Conservation (phyloP, 2,329 filamentous ascomycete species). For the Fusarium sp. region DNA sequence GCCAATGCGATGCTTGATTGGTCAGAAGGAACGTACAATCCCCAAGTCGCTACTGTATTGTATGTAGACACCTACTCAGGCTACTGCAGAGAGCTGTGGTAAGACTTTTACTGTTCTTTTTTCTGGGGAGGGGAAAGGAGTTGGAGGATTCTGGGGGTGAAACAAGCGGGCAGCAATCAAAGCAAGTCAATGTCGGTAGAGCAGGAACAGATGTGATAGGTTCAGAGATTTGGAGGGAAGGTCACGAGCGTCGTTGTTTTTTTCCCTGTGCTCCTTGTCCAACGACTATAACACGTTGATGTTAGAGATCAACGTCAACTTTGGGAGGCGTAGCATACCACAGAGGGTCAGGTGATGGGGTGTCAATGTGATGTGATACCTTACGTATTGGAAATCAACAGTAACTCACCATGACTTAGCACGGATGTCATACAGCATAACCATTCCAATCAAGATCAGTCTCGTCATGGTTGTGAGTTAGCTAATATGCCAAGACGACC, state of each 20-base stretch:
- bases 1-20: slow-evolving; percentile 1
- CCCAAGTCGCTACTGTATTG: neutral
- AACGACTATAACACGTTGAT: slow-evolving; percentile 1
- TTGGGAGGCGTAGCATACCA: slow-evolving; percentile 27
- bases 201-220: slow-evolving; percentile 28
- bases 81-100: slow-evolving; percentile 2
- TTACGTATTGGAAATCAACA: slow-evolving; percentile 26
- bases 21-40: neutral
- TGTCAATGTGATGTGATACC: slow-evolving; percentile 42
- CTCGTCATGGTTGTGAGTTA: slow-evolving; percentile 3
- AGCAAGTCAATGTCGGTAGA: slow-evolving; percentile 7
- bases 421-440: slow-evolving; percentile 8
- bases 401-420: slow-evolving; percentile 7
- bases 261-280: neutral
- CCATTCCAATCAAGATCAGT: slow-evolving; percentile 21
- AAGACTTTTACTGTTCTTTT: slow-evolving; percentile 3
- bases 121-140: neutral
- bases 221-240: neutral
- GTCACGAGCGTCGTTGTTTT: slow-evolving; percentile 21
- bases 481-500: slow-evolving; percentile 8
- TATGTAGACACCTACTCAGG: no score
- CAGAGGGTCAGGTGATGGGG: slow-evolving; percentile 36
- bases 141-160: no score
- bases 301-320: slow-evolving; percentile 4
- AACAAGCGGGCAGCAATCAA: neutral